These are phyloP conservation scores for Dacryopinax spathularia DNA, from an alignment of 768 basidiomycete genomes.

Conservation along the genomic window DNA sequence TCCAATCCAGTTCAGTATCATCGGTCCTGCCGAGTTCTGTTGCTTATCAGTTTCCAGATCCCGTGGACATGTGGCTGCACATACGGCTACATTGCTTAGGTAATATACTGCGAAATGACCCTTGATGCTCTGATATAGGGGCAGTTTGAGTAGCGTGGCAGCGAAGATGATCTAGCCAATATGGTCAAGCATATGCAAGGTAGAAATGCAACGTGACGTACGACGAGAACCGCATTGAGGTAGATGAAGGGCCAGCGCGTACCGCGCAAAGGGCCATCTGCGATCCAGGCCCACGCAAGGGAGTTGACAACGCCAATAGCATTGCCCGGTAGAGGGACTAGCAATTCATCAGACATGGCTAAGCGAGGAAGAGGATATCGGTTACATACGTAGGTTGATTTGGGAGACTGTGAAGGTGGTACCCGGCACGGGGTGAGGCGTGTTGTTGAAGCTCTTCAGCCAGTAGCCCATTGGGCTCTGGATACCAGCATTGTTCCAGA, in stretches of 20 bases:
- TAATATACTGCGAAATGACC: constrained; percentile 13
- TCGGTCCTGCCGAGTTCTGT: constrained; percentile 14
- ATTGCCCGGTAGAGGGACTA: constrained; percentile 8
- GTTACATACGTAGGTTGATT: constrained; percentile 12
- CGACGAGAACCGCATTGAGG: constrained; percentile 8
- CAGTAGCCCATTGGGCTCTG: constrained; percentile 16
- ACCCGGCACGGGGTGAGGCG: constrained; percentile 13
- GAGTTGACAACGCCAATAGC: background rate
- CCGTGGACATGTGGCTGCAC: background rate
- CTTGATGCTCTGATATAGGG: constrained; percentile 13
- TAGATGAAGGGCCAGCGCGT: background rate
- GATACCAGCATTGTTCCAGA: constrained; percentile 9
- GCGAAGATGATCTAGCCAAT: constrained; percentile 14
- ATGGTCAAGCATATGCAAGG: too few relatives aligned
- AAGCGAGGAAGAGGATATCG: too few relatives aligned
- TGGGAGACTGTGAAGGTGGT: constrained; percentile 13
- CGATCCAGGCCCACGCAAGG: background rate
- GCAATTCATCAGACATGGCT: background rate
- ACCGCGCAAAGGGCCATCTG: background rate
- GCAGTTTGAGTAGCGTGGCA: constrained; percentile 8
- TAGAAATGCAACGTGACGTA: too few relatives aligned
- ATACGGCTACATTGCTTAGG: constrained; percentile 2
- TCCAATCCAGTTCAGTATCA: constrained; percentile 19
- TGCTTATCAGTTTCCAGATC: too few relatives aligned
- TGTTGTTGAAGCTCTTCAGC: constrained; percentile 18